phyloP scores from a whole-genome alignment of 169 alveolate genomes.

The Ophryocystis elektroscirrha region DNA sequence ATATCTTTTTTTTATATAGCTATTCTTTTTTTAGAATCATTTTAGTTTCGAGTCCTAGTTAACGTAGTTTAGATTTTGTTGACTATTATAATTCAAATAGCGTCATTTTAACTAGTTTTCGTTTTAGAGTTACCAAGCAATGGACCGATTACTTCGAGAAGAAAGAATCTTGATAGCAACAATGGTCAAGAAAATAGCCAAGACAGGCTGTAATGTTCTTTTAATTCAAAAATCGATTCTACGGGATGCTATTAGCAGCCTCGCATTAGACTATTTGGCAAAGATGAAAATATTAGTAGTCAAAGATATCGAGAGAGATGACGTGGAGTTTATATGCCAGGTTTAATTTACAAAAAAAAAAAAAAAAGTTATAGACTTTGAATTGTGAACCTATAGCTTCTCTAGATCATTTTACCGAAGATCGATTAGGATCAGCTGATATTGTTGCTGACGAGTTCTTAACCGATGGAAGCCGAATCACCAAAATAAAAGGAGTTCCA shows the following conservation, averaged over 20 bases:
- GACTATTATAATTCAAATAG: not conserved
- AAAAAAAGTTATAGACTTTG: slow-evolving; percentile 31
- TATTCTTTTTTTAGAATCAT: too few species aligned
- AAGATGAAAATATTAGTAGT: slow-evolving; percentile 89
- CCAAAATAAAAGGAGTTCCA: slow-evolving; percentile 12
- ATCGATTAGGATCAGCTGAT: slow-evolving; percentile 83
- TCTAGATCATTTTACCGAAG: slow-evolving; percentile 80
- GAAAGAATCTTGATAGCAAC: slow-evolving; percentile 83
- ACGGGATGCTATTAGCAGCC: slow-evolving; percentile 90
- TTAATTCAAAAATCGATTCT: slow-evolving; percentile 88
- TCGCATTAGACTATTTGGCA: slow-evolving; percentile 83
- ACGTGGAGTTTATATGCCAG: slow-evolving; percentile 74
- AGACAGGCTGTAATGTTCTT: slow-evolving; percentile 91
- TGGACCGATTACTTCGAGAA: slow-evolving; percentile 88
- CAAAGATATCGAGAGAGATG: slow-evolving; percentile 87
- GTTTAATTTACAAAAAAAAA: not conserved
- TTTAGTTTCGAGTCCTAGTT: too few species aligned
- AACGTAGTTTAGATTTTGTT: not conserved
- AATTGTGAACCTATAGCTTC: slow-evolving; percentile 87
- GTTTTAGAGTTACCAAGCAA: slow-evolving; percentile 34
- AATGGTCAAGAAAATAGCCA: slow-evolving; percentile 83
- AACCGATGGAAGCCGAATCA: slow-evolving; percentile 12
- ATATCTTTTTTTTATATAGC: too few species aligned
- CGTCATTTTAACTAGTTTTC: not conserved
- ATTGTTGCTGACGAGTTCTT: slow-evolving; percentile 29